Evolutionary conservation across 371 early-diverging fungal species (phyloP), one percentile per base, ranked within the genome.

Genomic region (Mucor circinelloides): DNA sequence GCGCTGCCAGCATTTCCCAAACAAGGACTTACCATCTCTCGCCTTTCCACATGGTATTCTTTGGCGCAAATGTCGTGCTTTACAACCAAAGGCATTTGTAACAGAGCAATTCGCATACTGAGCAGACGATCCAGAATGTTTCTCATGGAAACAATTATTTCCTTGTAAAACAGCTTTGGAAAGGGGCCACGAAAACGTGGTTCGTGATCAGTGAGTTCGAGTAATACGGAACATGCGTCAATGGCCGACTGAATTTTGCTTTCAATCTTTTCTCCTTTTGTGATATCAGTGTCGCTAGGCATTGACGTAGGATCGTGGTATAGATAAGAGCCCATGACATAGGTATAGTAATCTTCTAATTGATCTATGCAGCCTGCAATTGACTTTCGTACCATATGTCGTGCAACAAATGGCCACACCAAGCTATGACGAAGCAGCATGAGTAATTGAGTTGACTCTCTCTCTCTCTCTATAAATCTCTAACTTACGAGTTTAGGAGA

Each of bases 391-490:
- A 86, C 75, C 46, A 85, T 84, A 42, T 81, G 83, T 25, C 87
- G 78, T 1, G 90, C 90, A 17, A 87, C 72, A 68, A 85, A 88
- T 15, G 90, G 90, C 88, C 88, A 89, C 0, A 89, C 63, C 36
- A 83, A 32, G 59, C 86, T 83, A 55, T 38, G 1, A 10, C 4
- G 40, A 40, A 40, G n/a, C 36, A 13, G 13, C 2, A 40, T 17
- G 40, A 40, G 40, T 40, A 25, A 34, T n/a, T n/a, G n/a, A 17
- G 23, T 6, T 55, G 36, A 55, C 9, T 28, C 17, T 15, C 25
- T 21, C 25, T 9, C 44, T 55, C n/a, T 40, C 27, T 44, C 15
- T 32, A 13, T 28, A 27, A 32, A 32, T 58, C 9, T 44, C 30
- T 3, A 34, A 60, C 71, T 68, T 72, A 81, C 84, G 79, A 82